Evolutionary conservation across 1,139 yeast species (phyloP).

Genomic region (Pichia sp.): DNA sequence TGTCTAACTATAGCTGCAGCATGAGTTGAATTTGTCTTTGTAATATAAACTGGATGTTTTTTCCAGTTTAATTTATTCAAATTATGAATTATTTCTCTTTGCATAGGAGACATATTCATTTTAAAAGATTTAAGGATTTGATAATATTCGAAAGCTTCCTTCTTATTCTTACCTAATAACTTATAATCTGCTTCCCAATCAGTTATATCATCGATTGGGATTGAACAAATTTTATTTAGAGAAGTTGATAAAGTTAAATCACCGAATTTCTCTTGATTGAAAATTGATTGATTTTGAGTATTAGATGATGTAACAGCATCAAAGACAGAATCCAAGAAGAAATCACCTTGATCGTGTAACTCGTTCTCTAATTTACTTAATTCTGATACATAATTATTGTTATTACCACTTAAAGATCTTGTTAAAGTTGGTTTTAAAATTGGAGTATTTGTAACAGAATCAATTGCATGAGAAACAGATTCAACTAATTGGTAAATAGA

Average conservation of each 20-base stretch:
- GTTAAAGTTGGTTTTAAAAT: slow-evolving; percentile 19
- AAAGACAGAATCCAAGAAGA: slow-evolving; percentile 52
- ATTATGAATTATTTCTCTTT: slow-evolving; percentile 45
- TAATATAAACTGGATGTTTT: slow-evolving; percentile 64
- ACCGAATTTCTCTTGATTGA: slow-evolving; percentile 17
- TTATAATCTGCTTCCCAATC: slow-evolving; percentile 10
- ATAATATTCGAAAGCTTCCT: slow-evolving; percentile 17
- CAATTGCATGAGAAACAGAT: slow-evolving; percentile 4
- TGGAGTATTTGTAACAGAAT: slow-evolving; percentile 13
- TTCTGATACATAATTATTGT: slow-evolving; percentile 18
- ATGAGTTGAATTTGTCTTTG: slow-evolving; percentile 60
- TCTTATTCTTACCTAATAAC: slow-evolving; percentile 2
- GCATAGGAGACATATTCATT: slow-evolving; percentile 36
- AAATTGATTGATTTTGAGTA: slow-evolving; percentile 19
- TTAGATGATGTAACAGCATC: slow-evolving; percentile 41
- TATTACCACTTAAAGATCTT: slow-evolving; percentile 29
- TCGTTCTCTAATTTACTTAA: slow-evolving; percentile 30
- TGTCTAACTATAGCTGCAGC: slow-evolving; percentile 75
- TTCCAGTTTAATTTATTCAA: slow-evolving; percentile 59
- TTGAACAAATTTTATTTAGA: slow-evolving; percentile 20
- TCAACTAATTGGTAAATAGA: slow-evolving; percentile 16
- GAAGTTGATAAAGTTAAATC: slow-evolving; percentile 20
- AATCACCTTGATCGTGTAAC: slow-evolving; percentile 49
- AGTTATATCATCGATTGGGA: slow-evolving; percentile 16
- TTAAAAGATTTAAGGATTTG: slow-evolving; percentile 29